Percentiles rank a stretch among this genome's conserved stretches.
These are phyloP conservation scores for Aspergillus bertholletiae DNA, from an alignment of 495 filamentous ascomycete genomes.

Conservation along the genomic window DNA sequence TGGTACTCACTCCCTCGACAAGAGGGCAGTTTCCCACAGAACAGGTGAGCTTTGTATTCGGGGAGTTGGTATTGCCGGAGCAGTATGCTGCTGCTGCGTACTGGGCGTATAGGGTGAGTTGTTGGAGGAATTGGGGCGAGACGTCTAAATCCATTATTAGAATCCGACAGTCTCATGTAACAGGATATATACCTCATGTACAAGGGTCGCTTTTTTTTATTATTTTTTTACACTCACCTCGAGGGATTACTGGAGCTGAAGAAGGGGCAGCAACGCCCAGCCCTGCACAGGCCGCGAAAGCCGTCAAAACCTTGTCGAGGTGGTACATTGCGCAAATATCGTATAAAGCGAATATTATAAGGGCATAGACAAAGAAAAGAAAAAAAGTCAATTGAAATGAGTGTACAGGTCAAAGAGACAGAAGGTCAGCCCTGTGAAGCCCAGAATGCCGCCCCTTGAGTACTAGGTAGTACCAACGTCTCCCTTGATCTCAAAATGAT, in stretches of 20 bases:
- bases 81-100: constrained; percentile 72
- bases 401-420: too few relatives aligned
- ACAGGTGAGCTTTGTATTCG: constrained; percentile 53
- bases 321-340: not conserved
- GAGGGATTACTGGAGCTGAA: not conserved
- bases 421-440: too few relatives aligned
- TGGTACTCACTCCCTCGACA: constrained; percentile 54
- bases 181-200: too few relatives aligned
- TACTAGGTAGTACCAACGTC: too few relatives aligned
- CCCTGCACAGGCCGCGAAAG: not conserved
- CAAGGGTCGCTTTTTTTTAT: too few relatives aligned
- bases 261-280: not conserved
- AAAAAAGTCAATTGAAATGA: too few relatives aligned
- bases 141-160: constrained; percentile 24
- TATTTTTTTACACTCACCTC: not conserved
- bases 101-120: constrained; percentile 62
- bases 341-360: not conserved
- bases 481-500: too few relatives aligned
- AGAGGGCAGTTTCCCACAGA: constrained; percentile 53
- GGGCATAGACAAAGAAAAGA: not conserved
- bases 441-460: too few relatives aligned
- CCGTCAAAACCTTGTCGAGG: not conserved
- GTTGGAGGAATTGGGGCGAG: constrained; percentile 22
- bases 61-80: constrained; percentile 44
- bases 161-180: not conserved